These are phyloP conservation scores for Wickerhamomyces queroliae DNA, from an alignment of 805 yeast species.

Conservation along the genomic window DNA sequence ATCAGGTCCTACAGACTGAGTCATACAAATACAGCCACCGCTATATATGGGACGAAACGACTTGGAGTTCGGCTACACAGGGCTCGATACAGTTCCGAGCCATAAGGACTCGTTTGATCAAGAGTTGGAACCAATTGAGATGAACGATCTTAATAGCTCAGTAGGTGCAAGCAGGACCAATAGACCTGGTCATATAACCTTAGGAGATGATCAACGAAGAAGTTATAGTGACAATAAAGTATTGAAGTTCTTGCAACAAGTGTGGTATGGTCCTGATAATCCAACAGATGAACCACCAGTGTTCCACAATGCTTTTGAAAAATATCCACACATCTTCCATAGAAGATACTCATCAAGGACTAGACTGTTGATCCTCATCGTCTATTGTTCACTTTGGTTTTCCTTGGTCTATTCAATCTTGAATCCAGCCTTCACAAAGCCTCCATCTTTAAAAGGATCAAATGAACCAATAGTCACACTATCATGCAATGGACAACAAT, in stretches of 20 bases:
- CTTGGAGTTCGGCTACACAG: background rate
- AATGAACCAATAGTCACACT: slow-evolving; percentile 32
- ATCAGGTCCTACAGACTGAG: no score
- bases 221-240: slow-evolving; percentile 3
- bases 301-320: slow-evolving; percentile 32
- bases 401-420: slow-evolving; percentile 31
- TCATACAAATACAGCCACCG: background rate
- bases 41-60: background rate
- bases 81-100: background rate
- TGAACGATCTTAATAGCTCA: background rate
- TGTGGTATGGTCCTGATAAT: slow-evolving; percentile 54
- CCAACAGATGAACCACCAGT: slow-evolving; percentile 44
- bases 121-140: background rate
- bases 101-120: background rate
- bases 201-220: background rate
- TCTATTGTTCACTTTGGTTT: slow-evolving; percentile 44
- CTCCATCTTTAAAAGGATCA: slow-evolving; percentile 28
- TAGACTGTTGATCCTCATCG: slow-evolving; percentile 26
- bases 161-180: background rate
- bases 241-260: slow-evolving; percentile 19
- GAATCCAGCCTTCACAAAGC: slow-evolving; percentile 38
- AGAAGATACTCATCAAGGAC: slow-evolving; percentile 22
- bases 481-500: slow-evolving; percentile 39
- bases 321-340: slow-evolving; percentile 34
- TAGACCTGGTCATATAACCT: background rate